Evolutionary conservation across 441 rosid genomes (phyloP).

Genomic region (Populus tomentosa): DNA sequence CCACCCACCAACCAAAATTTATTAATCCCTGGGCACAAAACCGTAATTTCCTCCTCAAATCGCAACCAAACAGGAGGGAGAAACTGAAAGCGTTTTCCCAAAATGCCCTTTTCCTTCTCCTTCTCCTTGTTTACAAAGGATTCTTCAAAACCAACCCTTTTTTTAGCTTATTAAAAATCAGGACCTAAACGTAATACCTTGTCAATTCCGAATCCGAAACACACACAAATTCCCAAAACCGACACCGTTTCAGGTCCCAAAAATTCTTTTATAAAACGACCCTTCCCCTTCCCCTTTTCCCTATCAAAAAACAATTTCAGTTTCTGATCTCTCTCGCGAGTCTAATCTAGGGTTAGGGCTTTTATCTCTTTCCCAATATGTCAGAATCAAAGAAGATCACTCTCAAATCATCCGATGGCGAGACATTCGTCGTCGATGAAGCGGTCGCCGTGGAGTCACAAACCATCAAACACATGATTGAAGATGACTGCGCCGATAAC

Average conservation of each 20-base stretch:
- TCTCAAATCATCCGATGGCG: conserved; percentile 24
- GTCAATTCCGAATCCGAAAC: not conserved
- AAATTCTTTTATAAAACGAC: too few species aligned
- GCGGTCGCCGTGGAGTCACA: too few species aligned
- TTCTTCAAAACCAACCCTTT: not conserved
- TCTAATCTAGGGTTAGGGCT: not conserved
- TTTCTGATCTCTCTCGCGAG: not conserved
- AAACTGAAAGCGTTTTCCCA: not conserved
- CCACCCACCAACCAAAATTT: not conserved
- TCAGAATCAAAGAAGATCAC: conserved; percentile 16
- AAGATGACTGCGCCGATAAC: too few species aligned
- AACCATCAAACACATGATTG: too few species aligned
- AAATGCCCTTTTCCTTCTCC: not conserved
- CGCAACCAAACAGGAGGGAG: not conserved
- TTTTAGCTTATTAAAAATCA: too few species aligned
- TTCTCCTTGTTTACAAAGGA: not conserved
- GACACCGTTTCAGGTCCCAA: not conserved
- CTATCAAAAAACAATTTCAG: not conserved
- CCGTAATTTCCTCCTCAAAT: not conserved
- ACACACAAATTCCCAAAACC: not conserved
- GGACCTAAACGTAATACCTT: not conserved
- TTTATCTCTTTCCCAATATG: not conserved
- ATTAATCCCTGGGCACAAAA: not conserved
- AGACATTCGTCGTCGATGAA: too few species aligned
- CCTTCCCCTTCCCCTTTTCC: not conserved